phyloP scores from a whole-genome alignment of 768 basidiomycete species.

The Boletus speciosus region DNA sequence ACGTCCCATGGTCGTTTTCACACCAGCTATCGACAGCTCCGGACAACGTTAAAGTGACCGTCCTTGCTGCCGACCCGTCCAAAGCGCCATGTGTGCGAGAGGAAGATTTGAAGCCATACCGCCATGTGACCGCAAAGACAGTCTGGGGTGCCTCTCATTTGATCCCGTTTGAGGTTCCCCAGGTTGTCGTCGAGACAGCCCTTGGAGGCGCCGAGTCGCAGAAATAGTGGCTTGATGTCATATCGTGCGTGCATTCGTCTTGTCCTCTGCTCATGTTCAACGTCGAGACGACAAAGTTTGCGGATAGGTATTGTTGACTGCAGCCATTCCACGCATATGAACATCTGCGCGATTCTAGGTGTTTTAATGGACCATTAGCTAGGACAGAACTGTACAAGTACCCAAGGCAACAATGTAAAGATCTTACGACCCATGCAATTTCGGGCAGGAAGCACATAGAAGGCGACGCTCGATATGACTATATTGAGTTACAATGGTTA shows the following conservation, averaged over 20 bases:
- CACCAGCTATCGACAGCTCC: not conserved
- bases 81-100: not conserved
- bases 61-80: slow-evolving; percentile 15
- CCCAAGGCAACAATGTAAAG: not conserved
- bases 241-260: not conserved
- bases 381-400: not conserved
- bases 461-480: not conserved
- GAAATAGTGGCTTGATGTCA: not conserved
- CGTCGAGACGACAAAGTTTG: not conserved
- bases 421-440: not conserved
- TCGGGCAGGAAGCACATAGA: not conserved
- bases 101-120: slow-evolving; percentile 5
- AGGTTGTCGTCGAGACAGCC: slow-evolving; percentile 10
- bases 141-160: slow-evolving; percentile 4
- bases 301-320: not conserved
- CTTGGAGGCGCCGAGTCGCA: not conserved
- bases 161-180: slow-evolving; percentile 9
- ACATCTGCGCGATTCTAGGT: not conserved
- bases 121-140: not conserved
- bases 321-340: not conserved
- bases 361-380: too few species aligned
- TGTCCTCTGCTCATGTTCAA: not conserved
- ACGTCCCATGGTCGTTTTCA: slow-evolving; percentile 21
- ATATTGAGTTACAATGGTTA: not conserved
- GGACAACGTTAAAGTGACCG: slow-evolving; percentile 7